phyloP scores from a whole-genome alignment of 2,329 filamentous ascomycete genomes.

The Neocatenulostroma microsporum region DNA sequence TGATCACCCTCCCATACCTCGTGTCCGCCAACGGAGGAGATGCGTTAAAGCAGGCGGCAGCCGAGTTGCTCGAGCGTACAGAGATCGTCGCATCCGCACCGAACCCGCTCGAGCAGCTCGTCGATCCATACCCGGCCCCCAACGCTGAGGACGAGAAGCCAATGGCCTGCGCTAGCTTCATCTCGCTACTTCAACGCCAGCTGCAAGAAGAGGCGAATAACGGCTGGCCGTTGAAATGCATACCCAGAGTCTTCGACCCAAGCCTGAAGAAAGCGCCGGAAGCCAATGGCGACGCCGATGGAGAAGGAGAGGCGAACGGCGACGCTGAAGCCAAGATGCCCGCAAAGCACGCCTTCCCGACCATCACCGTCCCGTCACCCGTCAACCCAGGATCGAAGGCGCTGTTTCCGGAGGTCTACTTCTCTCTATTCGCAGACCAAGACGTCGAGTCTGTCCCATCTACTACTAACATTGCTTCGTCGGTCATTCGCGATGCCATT shows the following conservation, averaged over 20 bases:
- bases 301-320: slow-evolving; percentile 52
- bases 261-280: slow-evolving; percentile 14
- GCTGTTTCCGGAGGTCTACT: slow-evolving; percentile 86
- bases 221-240: slow-evolving; percentile 64
- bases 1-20: slow-evolving; percentile 86
- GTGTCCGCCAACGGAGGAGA: slow-evolving; percentile 61
- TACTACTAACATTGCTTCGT: slow-evolving; percentile 66
- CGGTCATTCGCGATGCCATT: slow-evolving; percentile 74
- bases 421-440: slow-evolving; percentile 84
- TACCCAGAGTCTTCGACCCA: slow-evolving; percentile 50
- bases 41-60: slow-evolving; percentile 64
- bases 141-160: slow-evolving; percentile 53
- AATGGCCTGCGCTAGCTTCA: slow-evolving; percentile 60
- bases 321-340: slow-evolving; percentile 45
- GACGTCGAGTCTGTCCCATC: slow-evolving; percentile 78
- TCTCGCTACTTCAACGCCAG: slow-evolving; percentile 78
- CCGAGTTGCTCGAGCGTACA: slow-evolving; percentile 80
- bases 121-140: slow-evolving; percentile 65
- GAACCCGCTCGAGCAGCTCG: slow-evolving; percentile 73
- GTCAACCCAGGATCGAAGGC: slow-evolving; percentile 66
- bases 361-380: slow-evolving; percentile 65
- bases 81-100: slow-evolving; percentile 88
- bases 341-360: slow-evolving; percentile 66
- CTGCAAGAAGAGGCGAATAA: slow-evolving; percentile 67
- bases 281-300: slow-evolving; percentile 20